Percentiles rank a stretch among this genome's conserved stretches.
Conservation (phyloP, 805 yeast species). For the Priceomyces medius region DNA sequence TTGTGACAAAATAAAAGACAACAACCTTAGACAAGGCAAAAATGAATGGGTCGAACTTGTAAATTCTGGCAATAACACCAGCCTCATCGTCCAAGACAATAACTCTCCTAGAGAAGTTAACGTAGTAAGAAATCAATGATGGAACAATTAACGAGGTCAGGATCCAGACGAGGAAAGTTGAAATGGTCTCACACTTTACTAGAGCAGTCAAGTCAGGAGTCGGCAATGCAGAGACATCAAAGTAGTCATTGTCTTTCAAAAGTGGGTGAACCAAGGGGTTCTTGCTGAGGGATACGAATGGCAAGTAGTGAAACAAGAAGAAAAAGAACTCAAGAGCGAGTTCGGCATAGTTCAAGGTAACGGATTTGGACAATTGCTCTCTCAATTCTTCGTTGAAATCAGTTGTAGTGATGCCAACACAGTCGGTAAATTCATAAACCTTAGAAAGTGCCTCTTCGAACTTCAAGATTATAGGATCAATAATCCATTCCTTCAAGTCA, state of each 20-base stretch:
- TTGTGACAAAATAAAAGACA: slow-evolving; percentile 38
- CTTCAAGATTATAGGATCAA: slow-evolving; percentile 36
- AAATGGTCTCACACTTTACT: slow-evolving; percentile 22
- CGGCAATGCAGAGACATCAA: slow-evolving; percentile 20
- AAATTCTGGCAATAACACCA: slow-evolving; percentile 35
- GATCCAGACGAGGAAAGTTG: slow-evolving; percentile 43
- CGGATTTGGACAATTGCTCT: slow-evolving; percentile 36
- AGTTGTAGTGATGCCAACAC: slow-evolving; percentile 32
- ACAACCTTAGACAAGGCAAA: slow-evolving; percentile 50
- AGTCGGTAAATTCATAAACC: slow-evolving; percentile 32
- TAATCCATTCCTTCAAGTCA: slow-evolving; percentile 34
- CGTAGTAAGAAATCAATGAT: slow-evolving; percentile 44
- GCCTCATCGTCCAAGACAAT: slow-evolving; percentile 33
- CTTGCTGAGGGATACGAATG: slow-evolving; percentile 34
- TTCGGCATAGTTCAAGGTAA: slow-evolving; percentile 36
- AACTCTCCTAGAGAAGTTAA: slow-evolving; percentile 49
- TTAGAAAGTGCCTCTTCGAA: slow-evolving; percentile 25
- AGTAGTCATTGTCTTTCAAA: slow-evolving; percentile 30
- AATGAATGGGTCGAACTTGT: slow-evolving; percentile 53
- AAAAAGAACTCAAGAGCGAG: slow-evolving; percentile 26
- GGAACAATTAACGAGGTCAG: slow-evolving; percentile 42
- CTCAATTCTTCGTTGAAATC: slow-evolving; percentile 39
- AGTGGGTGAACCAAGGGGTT: slow-evolving; percentile 36
- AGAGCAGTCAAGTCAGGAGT: slow-evolving; percentile 40
- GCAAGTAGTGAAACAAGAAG: slow-evolving; percentile 34